Percentiles rank a stretch among this genome's conserved stretches.
These are phyloP conservation scores for Aspergillus sp. DNA, from an alignment of 2,329 filamentous ascomycete species.

Conservation along the genomic window DNA sequence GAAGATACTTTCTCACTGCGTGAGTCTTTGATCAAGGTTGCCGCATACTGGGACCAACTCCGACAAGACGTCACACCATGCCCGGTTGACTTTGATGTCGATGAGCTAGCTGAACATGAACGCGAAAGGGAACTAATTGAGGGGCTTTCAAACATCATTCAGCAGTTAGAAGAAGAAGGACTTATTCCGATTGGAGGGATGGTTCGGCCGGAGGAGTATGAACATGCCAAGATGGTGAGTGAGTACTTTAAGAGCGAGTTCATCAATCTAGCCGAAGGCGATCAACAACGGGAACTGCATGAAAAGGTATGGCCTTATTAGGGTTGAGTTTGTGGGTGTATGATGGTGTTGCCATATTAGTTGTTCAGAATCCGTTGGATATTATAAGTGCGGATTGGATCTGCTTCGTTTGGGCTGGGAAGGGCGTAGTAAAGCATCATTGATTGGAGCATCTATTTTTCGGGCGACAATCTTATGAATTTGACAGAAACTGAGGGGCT, in stretches of 20 bases:
- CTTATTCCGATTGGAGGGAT: conserved; percentile 23
- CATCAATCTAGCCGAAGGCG: conserved; percentile 16
- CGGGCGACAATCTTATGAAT: too few relatives aligned
- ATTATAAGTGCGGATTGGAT: too few relatives aligned
- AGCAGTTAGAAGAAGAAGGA: conserved; percentile 19
- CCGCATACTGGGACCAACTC: conserved; percentile 19
- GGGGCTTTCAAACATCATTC: conserved; percentile 18
- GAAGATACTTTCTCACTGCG: conserved; percentile 24
- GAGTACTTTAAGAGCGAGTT: conserved; percentile 19
- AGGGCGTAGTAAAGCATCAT: too few relatives aligned
- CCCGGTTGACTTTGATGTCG: conserved; percentile 15
- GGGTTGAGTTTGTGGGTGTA: too few relatives aligned
- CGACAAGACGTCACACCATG: not conserved
- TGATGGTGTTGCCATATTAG: too few relatives aligned
- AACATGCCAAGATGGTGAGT: conserved; percentile 16
- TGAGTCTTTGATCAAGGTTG: conserved; percentile 18
- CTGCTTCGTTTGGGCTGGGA: too few relatives aligned
- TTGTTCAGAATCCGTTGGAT: too few relatives aligned
- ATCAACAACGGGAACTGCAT: conserved; percentile 18
- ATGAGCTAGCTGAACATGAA: conserved; percentile 19
- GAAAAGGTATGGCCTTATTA: conserved; percentile 22
- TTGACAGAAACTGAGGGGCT: too few relatives aligned
- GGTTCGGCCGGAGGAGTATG: conserved; percentile 19
- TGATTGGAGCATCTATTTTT: too few relatives aligned
- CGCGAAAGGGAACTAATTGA: conserved; percentile 19